A percentile compares a stretch with the other conserved stretches of the same genome.
phyloP scores from a whole-genome alignment of 768 basidiomycete species.

The Hericium erinaceus region DNA sequence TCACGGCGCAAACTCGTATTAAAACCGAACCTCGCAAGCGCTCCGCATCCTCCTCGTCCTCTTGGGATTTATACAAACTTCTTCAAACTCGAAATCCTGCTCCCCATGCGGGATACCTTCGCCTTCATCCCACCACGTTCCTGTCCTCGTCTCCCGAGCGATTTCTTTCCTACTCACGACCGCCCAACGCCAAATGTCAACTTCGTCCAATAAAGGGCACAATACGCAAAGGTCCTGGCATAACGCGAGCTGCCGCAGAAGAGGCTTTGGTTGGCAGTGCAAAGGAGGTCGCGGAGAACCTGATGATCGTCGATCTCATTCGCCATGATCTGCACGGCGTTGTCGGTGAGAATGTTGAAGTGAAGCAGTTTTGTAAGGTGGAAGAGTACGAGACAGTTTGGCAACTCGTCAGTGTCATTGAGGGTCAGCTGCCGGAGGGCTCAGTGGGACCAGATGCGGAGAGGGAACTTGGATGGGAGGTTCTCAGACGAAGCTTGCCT shows the following conservation, averaged over 20 bases:
- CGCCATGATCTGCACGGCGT: slow-evolving; percentile 84
- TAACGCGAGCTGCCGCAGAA: slow-evolving; percentile 60
- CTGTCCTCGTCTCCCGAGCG: slow-evolving; percentile 88
- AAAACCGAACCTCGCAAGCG: slow-evolving; percentile 21
- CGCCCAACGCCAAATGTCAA: slow-evolving; percentile 58
- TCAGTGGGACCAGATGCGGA: slow-evolving; percentile 26
- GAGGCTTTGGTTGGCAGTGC: slow-evolving; percentile 49
- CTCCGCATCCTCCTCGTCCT: slow-evolving; percentile 40
- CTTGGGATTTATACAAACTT: slow-evolving; percentile 67
- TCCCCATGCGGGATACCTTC: slow-evolving; percentile 77
- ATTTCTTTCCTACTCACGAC: slow-evolving; percentile 73
- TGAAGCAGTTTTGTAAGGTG: slow-evolving; percentile 77
- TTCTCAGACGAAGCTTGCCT: slow-evolving; percentile 70
- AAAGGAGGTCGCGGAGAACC: slow-evolving; percentile 93
- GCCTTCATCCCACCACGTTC: slow-evolving; percentile 66
- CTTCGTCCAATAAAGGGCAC: slow-evolving; percentile 95
- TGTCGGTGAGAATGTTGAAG: slow-evolving; percentile 72
- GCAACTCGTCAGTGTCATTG: slow-evolving; percentile 91
- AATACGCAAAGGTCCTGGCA: slow-evolving; percentile 55
- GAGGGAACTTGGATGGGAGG: slow-evolving; percentile 64
- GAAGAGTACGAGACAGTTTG: slow-evolving; percentile 94
- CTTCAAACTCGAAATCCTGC: slow-evolving; percentile 78
- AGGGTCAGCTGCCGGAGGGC: slow-evolving; percentile 43
- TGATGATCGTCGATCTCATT: slow-evolving; percentile 98
- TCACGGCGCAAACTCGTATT: slow-evolving; percentile 68